Evolutionary conservation across 331 rosid genomes (phyloP).

Genomic region (Ulmus americana): DNA sequence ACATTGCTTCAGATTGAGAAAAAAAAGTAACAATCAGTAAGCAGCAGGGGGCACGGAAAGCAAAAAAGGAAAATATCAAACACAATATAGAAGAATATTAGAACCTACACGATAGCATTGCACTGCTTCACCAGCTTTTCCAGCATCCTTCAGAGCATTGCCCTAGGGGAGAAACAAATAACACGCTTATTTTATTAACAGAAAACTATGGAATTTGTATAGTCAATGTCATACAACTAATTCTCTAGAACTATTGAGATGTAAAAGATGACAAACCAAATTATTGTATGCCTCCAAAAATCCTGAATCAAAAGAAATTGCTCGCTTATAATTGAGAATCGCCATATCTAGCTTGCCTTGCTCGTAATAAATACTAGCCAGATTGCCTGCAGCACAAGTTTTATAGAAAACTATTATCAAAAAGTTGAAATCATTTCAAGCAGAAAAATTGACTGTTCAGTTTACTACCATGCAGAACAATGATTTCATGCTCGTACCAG

Average conservation of each 20-base stretch:
- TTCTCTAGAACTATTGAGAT: neutral
- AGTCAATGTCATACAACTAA: no score
- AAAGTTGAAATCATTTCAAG: neutral
- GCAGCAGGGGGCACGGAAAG: neutral
- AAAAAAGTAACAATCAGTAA: conserved; percentile 10
- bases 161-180: conserved; percentile 44
- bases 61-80: conserved; percentile 6
- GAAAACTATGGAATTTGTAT: neutral
- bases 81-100: conserved; percentile 1
- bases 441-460: neutral
- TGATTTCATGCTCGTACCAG: no score
- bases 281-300: conserved; percentile 98
- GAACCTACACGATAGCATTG: conserved; percentile 80
- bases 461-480: no score
- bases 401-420: no score
- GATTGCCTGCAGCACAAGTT: conserved; percentile 48
- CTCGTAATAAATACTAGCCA: conserved; percentile 89
- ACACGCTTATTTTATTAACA: neutral
- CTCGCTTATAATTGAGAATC: conserved; percentile 89
- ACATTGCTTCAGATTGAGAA: conserved; percentile 74
- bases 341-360: conserved; percentile 96
- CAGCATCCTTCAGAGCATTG: conserved; percentile 86
- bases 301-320: conserved; percentile 77
- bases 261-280: conserved; percentile 53
- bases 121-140: conserved; percentile 90